A percentile compares a stretch with the other conserved stretches of the same genome.
These are phyloP conservation scores for Phytophthora tubulina DNA, from an alignment of 352 stramenopile species.

Conservation along the genomic window DNA sequence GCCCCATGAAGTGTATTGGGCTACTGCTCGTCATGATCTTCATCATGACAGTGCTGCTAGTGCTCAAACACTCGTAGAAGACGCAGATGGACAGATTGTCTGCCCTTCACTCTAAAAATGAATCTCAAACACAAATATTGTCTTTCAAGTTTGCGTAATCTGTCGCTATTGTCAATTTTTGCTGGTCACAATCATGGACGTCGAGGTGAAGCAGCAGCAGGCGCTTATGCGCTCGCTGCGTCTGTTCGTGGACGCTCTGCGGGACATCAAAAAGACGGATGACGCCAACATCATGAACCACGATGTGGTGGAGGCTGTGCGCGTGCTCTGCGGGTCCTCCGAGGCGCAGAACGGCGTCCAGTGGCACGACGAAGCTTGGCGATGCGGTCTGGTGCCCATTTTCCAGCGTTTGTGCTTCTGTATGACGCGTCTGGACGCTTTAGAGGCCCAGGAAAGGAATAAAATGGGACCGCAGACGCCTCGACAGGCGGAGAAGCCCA, in stretches of 20 bases:
- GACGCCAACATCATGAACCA: slow-evolving; percentile 12
- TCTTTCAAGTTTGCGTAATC: slow-evolving; percentile 27
- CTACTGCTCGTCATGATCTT: slow-evolving; percentile 94
- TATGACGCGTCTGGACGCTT: slow-evolving; percentile 58
- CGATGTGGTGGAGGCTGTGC: slow-evolving; percentile 47
- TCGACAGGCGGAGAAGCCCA: slow-evolving; percentile 37
- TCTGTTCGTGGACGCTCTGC: slow-evolving; percentile 76
- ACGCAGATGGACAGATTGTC: slow-evolving; percentile 10
- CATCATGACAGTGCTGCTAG: slow-evolving; percentile 93
- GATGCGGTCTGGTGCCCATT: slow-evolving; percentile 46
- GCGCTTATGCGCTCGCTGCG: slow-evolving; percentile 62
- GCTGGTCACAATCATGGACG: slow-evolving; percentile 30
- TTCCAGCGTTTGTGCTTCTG: slow-evolving; percentile 56
- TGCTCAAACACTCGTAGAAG: slow-evolving; percentile 92
- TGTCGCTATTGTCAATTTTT: slow-evolving; percentile 30
- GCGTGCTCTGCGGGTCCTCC: slow-evolving; percentile 37
- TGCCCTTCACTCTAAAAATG: slow-evolving; percentile 3
- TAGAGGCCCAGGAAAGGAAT: slow-evolving; percentile 41
- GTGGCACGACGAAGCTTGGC: slow-evolving; percentile 44
- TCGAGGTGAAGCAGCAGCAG: slow-evolving; percentile 58
- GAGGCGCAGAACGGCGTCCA: slow-evolving; percentile 10
- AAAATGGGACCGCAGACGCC: slow-evolving; percentile 7
- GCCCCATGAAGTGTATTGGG: slow-evolving; percentile 96
- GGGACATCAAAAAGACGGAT: slow-evolving; percentile 53
- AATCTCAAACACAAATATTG: slow-evolving; percentile 39